These are phyloP conservation scores for Coemansia sp. DNA, from an alignment of 192 early-diverging fungal species.

Conservation along the genomic window DNA sequence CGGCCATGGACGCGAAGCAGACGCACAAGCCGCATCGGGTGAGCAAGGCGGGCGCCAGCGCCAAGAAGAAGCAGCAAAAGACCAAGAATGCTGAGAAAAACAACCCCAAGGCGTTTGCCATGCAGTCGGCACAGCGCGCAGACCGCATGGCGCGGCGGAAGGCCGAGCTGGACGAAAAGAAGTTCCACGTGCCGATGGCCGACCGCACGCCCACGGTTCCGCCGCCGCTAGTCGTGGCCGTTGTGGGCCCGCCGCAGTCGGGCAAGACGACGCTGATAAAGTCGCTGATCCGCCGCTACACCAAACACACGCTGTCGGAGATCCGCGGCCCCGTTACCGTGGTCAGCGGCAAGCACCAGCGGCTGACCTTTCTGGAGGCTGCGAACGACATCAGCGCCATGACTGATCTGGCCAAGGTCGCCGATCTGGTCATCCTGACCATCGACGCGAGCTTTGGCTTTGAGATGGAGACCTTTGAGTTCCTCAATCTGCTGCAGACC, in stretches of 20 bases:
- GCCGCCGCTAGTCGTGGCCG: constrained; percentile 91
- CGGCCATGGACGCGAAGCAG: constrained; percentile 58
- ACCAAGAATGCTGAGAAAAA: constrained; percentile 63
- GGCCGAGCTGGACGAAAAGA: constrained; percentile 82
- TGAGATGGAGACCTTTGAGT: constrained; percentile 99
- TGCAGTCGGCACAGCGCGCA: constrained; percentile 69
- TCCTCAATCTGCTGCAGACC: constrained; percentile 93
- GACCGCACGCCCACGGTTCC: constrained; percentile 89
- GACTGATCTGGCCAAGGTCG: constrained; percentile 97
- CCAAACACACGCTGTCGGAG: constrained; percentile 87
- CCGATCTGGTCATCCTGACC: constrained; percentile 90
- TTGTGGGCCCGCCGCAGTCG: constrained; percentile 90
- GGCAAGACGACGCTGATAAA: constrained; percentile 98
- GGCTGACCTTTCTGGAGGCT: constrained; percentile 97
- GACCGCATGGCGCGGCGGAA: constrained; percentile 80
- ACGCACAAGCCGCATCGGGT: constrained; percentile 81
- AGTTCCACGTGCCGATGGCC: constrained; percentile 92
- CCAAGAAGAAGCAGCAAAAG: constrained; percentile 70
- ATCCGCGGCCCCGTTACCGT: constrained; percentile 97
- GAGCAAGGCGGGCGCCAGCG: constrained; percentile 82
- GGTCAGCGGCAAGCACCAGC: constrained; percentile 90
- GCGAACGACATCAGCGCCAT: constrained; percentile 96
- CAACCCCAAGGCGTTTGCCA: constrained; percentile 68
- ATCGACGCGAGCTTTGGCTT: constrained; percentile 98
- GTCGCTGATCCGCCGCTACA: constrained; percentile 92